Evolutionary conservation across 331 rosid species (phyloP), one percentile per base, ranked within the genome.

Genomic region (Quercus phellos): DNA sequence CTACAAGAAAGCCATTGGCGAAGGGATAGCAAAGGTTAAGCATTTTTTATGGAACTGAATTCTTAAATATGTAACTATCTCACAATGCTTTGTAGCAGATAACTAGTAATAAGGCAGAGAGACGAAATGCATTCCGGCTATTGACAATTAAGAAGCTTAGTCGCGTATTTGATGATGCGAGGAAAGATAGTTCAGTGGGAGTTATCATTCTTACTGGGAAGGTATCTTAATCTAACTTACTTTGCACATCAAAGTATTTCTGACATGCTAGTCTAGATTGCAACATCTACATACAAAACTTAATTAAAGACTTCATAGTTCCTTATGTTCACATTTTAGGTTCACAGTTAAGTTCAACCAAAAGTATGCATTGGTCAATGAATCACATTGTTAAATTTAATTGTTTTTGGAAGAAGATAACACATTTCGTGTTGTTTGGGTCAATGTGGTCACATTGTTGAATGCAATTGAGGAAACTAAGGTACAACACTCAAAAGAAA

Each of bases 21-120:
- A 88, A 83, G 91, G 84, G 43, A 80, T 88, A 18, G 88, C 89
- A 9, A 88, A 85, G 89, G 91, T 85, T 18, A n/a, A 34, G 35
- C 46, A 38, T 11, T 58, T 30, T 13, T 27, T 43, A 21, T 12
- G 6, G 14, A 22, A 10, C 64, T 58, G 11, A 7, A 38, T 46
- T 46, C 53, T 46, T 46, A 46, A 46, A 46, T 10, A 12, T 46
- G 4, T 0, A 46, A 54, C 18, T 34, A 7, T 21, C n/a, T 54
- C 8, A 12, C 7, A 24, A 0, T 6, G 30, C n/a, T 24, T 34
- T 74, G 13, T 11, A 5, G 24, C 70, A 88, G 86, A 85, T 88
- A 27, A 83, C 89, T 67, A 85, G 73, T n/a, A 85, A 88, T 29
- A 70, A 89, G 59, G 78, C 89, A 19, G 83, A 88, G 75, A 78